Evolutionary conservation across 805 yeast genomes (phyloP), one percentile per base, ranked within the genome.

Genomic region (Dipodascus albidus): DNA sequence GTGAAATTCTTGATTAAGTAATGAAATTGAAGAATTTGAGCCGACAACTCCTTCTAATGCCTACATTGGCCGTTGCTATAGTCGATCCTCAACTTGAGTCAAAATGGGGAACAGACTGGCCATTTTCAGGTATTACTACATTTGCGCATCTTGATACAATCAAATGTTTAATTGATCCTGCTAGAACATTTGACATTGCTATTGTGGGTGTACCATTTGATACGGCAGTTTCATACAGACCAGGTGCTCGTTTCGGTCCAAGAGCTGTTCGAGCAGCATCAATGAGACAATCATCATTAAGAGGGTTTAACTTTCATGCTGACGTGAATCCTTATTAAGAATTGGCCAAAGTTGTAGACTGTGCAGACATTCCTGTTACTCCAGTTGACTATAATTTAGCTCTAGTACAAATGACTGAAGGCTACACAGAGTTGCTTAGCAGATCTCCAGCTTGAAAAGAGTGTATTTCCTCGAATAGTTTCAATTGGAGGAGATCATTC

Each of bases 401-500:
- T 0, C 68, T 83, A 59, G 70, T 75, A 63, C 87, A 82, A 63
- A 76, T 83, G 74, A 79, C 80, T 44, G 69, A 67, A 47, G 81
- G 76, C 11, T 80, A 75, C 61, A 80, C 77, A 58, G 81, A 83
- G 62, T 67, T 85, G 52, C 64, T 78, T 48, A 59, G 59, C 23
- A 70, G 70, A 52, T 62, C 64, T 11, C 58, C 65, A 8, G 55
- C 60, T 2, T 47, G 51, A 21, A 60, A 60, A 41, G 51, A 27
- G 9, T 53, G 6, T 44, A 22, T 33, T 80, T 6, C 90, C 93
- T 20, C 72, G 85, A 55, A 74, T 81, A 44, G 78, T 86, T 19
- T 82, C 87, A 0, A 71, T 87, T 23, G 95, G 95, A 9, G 95
- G 95, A 47, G 95, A 87, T 64, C 95, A 87, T 66, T 81, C 89